Conservation (phyloP, 2,329 filamentous ascomycete genomes). For the Ceratocystis harringtonii region DNA sequence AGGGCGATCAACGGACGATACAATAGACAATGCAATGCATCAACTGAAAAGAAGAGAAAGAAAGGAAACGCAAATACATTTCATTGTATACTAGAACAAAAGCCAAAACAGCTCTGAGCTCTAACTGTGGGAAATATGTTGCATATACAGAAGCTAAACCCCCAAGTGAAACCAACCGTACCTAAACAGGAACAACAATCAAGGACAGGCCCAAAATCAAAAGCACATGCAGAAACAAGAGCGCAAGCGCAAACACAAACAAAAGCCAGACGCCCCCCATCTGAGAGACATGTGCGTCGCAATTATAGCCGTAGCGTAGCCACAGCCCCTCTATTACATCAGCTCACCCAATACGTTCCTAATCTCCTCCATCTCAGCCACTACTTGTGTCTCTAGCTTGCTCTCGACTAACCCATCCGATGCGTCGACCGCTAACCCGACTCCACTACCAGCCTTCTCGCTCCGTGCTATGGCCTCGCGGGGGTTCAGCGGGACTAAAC, state of each 20-base stretch:
- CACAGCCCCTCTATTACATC: conserved; percentile 24
- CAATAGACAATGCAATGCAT: not conserved
- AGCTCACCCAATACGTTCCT: conserved; percentile 40
- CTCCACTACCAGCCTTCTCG: conserved; percentile 22
- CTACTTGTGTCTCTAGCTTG: conserved; percentile 59
- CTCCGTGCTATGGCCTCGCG: conserved; percentile 52
- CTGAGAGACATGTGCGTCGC: not conserved
- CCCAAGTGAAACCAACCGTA: not conserved
- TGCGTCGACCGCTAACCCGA: conserved; percentile 19
- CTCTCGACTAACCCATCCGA: conserved; percentile 33
- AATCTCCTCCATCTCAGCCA: conserved; percentile 50
- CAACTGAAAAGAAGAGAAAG: not conserved
- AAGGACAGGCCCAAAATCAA: not conserved
- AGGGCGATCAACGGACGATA: not conserved
- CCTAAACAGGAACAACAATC: not conserved
- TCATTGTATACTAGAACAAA: not conserved
- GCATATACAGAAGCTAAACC: not conserved
- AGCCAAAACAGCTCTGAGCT: not conserved
- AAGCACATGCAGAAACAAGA: not conserved
- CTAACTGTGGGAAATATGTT: not conserved
- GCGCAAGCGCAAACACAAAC: not conserved
- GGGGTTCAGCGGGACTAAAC: conserved; percentile 57
- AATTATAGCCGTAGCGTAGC: no score
- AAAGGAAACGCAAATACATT: not conserved
- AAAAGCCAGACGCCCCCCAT: not conserved